Evolutionary conservation across 768 basidiomycete species (phyloP), one percentile per base, ranked within the genome.

Genomic region (Asterophora lycoperdoides): DNA sequence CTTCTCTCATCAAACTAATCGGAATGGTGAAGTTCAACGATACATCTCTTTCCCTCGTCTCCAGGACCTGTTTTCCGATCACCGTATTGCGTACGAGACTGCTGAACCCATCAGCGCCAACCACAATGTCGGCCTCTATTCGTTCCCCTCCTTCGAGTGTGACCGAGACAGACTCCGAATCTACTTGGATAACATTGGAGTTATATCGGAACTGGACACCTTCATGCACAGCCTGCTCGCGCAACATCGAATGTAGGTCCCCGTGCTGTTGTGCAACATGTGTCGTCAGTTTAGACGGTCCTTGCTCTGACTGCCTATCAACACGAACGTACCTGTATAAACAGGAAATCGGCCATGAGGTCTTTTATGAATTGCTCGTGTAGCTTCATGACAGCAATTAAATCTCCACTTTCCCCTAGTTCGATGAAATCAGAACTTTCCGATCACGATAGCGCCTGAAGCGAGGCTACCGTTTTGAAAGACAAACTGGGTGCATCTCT

Each of bases 31-130:
- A 68, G 11, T 66, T 64, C 3, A 70, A 46, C 10, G 63, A 60
- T 10, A 69, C 41, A 20, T 63, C 60, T 15, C 58, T 60, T 41
- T 65, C 63, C 23, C 42, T 52, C 18, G 41, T 61, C 54, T 60
- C 62, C n/a, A 46, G 48, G 35, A 60, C 42, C 35, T 54, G 41
- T 17, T 61, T 52, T n/a, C 62, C 65, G 11, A 64, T 56, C 5
- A 73, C 64, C 7, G 56, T 55, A 5, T 59, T 57, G 30, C 75
- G 66, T n/a, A 71, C 60, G 20, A 67, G 45, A 47, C 73, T 80
- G 13, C 65, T 60, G 36, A 66, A 67, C 5, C 84, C 83, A 60
- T 84, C 83, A 3, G 83, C 83, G 28, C 78, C 82, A 15, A 84
- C 70, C 44, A 84, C 64, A 23, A 83, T 62, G 58, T 85, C 80